Evolutionary conservation across 129 eudicot genomes (phyloP), one percentile per base, ranked within the genome.

Genomic region (Tanacetum coccineum): DNA sequence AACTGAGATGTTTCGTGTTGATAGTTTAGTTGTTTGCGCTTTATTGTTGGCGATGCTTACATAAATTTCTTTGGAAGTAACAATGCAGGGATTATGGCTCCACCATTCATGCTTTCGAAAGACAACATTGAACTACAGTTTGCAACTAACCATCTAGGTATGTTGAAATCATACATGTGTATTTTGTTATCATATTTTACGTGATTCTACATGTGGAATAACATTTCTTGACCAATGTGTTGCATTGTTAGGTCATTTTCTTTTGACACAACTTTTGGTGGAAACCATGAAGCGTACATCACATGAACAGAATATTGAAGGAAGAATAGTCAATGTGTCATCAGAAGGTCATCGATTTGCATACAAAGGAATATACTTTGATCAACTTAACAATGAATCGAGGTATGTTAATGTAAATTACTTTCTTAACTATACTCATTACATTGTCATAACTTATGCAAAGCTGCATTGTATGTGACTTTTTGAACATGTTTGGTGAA

Each of bases 11-110:
- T 36, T 4, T 36, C 2, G 6, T 36, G 10, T 2, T 47, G 4
- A 17, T 58, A 58, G 19, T 17, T 13, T 17, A 36, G 3, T 60
- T 36, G 18, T 32, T 36, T 14, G 19, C 28, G 54, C 21, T 62
- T 57, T 68, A 14, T 17, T 17, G 12, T 59, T 59, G 18, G 3
- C 46, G 9, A 17, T 20, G 46, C 59, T 71, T 59, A 50, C 18
- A 13, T 52, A 11, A 13, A 53, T 75, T 14, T 54, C 3, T 42
- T 14, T 55, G 63, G 61, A 68, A 89, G 96, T 81, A 86, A 86
- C 66, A 89, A 89, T 75, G 96, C 96, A 72, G 95, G 96, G 48
- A 74, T 86, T 55, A 84, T 89, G 96, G 94, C 86, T 66, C 74
- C 86, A 46, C 94, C 96, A 0, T 89, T 76, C 73, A 66, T n/a